Evolutionary conservation across 2,329 filamentous ascomycete genomes (phyloP), one percentile per base, ranked within the genome.

Genomic region (Mollisia scopiformis): DNA sequence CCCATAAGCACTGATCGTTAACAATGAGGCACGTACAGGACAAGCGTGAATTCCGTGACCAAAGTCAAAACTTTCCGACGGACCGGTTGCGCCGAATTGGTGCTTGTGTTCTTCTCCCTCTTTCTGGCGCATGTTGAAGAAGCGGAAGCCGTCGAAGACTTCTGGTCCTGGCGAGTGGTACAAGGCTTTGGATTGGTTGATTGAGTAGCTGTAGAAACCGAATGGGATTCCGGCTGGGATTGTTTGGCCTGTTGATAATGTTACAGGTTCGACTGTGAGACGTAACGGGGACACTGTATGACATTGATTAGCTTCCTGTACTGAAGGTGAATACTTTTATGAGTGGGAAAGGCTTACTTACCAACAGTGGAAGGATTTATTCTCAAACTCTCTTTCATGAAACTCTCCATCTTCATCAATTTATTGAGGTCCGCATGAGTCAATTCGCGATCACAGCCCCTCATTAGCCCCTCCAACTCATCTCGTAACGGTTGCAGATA

Each of bases 41-140:
- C 77, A 79, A 11, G 76, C 76, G 52, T 78, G 75, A 51, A 72
- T 70, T 16, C 76, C 76, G 59, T 77, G 71, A 7, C 76, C 76
- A 58, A 77, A 78, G 16, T 46, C 41, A 25, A 46, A 46, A 14
- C 10, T 23, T 14, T 46, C 41, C 10, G n/a, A 65, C 46, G 60
- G 57, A 23, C 52, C 71, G 5, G 73, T 75, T 16, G 72, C 70
- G 11, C 71, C 70, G 35, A 75, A 71, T 55, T 76, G 74, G 71
- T 72, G 73, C 30, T 65, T 51, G 14, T 57, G 41, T 23, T 62
- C 62, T 8, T 57, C 39, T 35, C 54, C 62, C 14, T 54, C 25
- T 23, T 19, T 41, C n/a, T 62, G 41, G n/a, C 54, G 37, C 39
- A 59, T 25, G 23, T 50, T 63, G 37, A 28, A 52, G 51, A 62